Evolutionary conservation across 2,329 filamentous ascomycete species (phyloP), one percentile per base, ranked within the genome.

Genomic region (Albophoma yamanashiensis): DNA sequence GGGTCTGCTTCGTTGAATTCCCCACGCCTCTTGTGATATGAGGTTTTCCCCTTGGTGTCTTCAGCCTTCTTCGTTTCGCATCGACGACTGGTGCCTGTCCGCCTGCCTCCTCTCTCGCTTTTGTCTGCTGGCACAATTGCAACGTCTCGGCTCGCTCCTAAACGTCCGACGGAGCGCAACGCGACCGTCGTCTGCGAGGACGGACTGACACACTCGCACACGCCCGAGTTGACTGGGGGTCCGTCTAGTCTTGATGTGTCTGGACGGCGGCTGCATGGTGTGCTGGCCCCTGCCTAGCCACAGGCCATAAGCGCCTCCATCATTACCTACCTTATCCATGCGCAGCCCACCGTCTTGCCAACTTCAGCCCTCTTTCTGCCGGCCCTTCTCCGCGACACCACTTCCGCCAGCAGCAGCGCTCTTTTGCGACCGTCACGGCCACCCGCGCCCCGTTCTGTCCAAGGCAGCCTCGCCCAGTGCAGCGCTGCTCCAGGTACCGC

Each of bases 351-450:
- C 17, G 20, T 31, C 31, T 22, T 53, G 25, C 40, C 55, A 45
- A 20, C 55, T 5, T 57, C 55, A 57, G 55, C 55, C 55, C 55
- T 56, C 55, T 42, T 42, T 57, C 39, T 42, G 22, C 39, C 38
- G 25, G 36, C n/a, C n/a, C 56, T 57, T 31, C 56, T 47, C 56
- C 42, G 39, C 56, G 56, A 58, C 56, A 58, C 56, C 56, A 57
- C 27, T 3, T 31, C 27, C 27, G 5, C 40, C 39, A 31, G 14
- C 39, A 36, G 11, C 50, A 7, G 15, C 45, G 12, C 47, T 52
- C 31, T n/a, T 25, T 36, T 17, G 31, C 50, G 50, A 55, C 50
- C 31, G 50, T 52, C 47, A 14, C 47, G 5, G 22, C 31, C 38
- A 31, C 36, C 55, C 36, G 20, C 55, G 55, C 20, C 55, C 22